phyloP scores from a whole-genome alignment of 2,329 filamentous ascomycete species.

The Stachybotrys chartarum region DNA sequence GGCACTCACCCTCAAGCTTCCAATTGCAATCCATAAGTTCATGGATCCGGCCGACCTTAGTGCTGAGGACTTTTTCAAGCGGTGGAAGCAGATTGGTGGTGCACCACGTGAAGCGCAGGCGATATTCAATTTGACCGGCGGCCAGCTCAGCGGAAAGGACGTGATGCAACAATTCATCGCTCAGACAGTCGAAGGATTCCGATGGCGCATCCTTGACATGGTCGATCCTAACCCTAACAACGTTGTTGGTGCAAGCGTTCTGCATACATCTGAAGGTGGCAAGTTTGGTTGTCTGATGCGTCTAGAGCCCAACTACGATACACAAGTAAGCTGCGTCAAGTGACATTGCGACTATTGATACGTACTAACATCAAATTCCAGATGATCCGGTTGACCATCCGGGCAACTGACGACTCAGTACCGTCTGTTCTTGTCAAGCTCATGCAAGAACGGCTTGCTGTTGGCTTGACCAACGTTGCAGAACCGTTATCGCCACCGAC shows the following conservation, averaged over 20 bases:
- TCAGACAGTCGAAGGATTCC: conserved; percentile 72
- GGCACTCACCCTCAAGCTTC: conserved; percentile 83
- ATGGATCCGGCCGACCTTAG: conserved; percentile 87
- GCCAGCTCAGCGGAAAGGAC: conserved; percentile 45
- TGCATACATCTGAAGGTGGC: conserved; percentile 73
- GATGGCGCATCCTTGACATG: conserved; percentile 76
- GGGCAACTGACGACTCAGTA: conserved; percentile 87
- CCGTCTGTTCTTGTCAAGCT: conserved; percentile 72
- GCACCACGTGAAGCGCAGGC: conserved; percentile 79
- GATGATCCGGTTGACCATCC: conserved; percentile 94
- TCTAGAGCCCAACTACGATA: conserved; percentile 88
- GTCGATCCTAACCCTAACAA: conserved; percentile 94
- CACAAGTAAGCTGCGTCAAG: conserved; percentile 60
- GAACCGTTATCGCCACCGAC: conserved; percentile 34
- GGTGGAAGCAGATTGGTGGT: conserved; percentile 97
- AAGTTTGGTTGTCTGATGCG: conserved; percentile 93
- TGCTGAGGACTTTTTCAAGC: conserved; percentile 94
- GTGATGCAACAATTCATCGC: conserved; percentile 66
- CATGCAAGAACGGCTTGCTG: conserved; percentile 76
- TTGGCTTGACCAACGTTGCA: conserved; percentile 35
- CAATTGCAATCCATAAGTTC: conserved; percentile 86
- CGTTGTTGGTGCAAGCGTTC: conserved; percentile 82
- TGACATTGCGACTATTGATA: background rate
- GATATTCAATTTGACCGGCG: conserved; percentile 62
- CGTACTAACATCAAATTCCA: conserved; percentile 28